Percentiles rank a stretch among this genome's conserved stretches.
These are phyloP conservation scores for Candida tropicalis DNA, from an alignment of 1,139 yeast species.

Conservation along the genomic window DNA sequence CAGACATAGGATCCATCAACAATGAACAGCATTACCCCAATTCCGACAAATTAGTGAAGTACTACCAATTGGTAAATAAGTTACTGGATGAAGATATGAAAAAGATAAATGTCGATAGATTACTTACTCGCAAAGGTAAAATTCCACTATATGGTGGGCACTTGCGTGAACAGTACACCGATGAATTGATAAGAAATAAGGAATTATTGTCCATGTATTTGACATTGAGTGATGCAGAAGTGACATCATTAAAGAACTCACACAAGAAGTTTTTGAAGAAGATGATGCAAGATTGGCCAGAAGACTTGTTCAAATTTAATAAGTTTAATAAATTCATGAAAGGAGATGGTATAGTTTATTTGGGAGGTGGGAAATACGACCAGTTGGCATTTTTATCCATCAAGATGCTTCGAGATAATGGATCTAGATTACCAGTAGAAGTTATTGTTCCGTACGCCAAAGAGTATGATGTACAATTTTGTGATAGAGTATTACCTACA, in stretches of 20 bases:
- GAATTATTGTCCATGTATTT: constrained; percentile 26
- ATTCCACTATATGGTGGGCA: constrained; percentile 39
- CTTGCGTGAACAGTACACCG: constrained; percentile 32
- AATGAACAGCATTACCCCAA: constrained; percentile 31
- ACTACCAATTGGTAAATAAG: constrained; percentile 20
- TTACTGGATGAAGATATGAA: constrained; percentile 12
- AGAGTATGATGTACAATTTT: constrained; percentile 36
- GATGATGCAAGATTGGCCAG: constrained; percentile 28
- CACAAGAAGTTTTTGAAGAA: constrained; percentile 23
- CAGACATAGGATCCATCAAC: constrained; percentile 26
- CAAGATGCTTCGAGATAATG: constrained; percentile 52
- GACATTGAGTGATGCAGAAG: constrained; percentile 24
- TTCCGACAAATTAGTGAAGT: constrained; percentile 22
- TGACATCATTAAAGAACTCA: constrained; percentile 21
- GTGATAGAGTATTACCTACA: constrained; percentile 31
- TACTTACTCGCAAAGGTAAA: constrained; percentile 24
- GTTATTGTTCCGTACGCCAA: constrained; percentile 36
- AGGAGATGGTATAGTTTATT: constrained; percentile 62
- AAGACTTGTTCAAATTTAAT: constrained; percentile 22
- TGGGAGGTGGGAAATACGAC: constrained; percentile 64
- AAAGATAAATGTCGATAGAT: constrained; percentile 5
- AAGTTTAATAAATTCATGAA: constrained; percentile 31
- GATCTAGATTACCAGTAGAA: constrained; percentile 61
- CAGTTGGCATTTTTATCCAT: constrained; percentile 59
- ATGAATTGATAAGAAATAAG: constrained; percentile 32